Base-by-base conservation (phyloP, 2,329 filamentous ascomycete species). In the Huntiella savannae region DNA sequence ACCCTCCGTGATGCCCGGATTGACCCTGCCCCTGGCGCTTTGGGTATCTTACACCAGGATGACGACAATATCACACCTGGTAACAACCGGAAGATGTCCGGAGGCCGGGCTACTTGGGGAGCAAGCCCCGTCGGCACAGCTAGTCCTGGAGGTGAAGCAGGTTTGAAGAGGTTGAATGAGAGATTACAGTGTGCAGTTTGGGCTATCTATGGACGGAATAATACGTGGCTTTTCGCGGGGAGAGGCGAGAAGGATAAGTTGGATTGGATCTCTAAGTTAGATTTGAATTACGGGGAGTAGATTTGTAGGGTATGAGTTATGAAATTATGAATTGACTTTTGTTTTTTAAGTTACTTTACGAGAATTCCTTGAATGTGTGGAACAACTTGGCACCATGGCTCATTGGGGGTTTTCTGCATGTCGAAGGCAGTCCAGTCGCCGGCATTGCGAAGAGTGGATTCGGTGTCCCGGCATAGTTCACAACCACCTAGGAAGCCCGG, bases 251-350 rank as follows among this genome's bases (percentile, higher is more conserved):
- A 79, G 42, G 87, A 95, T 61, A 94, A 95, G 68, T 79, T 87
- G 54, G 91, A 96, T 60, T 98, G 91, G 91, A 94, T 98, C 54
- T 73, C 92, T 61, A 80, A 82, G 56, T 85, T 98, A 54, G 91
- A 98, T 62, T 82, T 94, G 66, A 83, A 79, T 44, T 75, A 66
- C 62, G 8, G 65, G 60, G 46, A 36, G 34, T 36, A 16, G 34
- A 36, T 7, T 15, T n/a, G 12, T n/a, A 36, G 34, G 12, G 12
- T 15, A 36, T 36, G 12, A n/a, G 2, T 39, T 35, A 13, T 38
- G 34, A 22, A 15, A 16, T 38, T 7, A 12, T 33, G 15, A 28
- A 22, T 16, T 11, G 13, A 16, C 10, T 3, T 8, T 22, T 7
- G 11, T 17, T 16, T 19, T n/a, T 32, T 16, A 19, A 8, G 11